Percentiles rank a stretch among this genome's conserved stretches.
Evolutionary conservation across 1,284 basidiomycete genomes (phyloP).

Genomic region (Puccinia polysora): DNA sequence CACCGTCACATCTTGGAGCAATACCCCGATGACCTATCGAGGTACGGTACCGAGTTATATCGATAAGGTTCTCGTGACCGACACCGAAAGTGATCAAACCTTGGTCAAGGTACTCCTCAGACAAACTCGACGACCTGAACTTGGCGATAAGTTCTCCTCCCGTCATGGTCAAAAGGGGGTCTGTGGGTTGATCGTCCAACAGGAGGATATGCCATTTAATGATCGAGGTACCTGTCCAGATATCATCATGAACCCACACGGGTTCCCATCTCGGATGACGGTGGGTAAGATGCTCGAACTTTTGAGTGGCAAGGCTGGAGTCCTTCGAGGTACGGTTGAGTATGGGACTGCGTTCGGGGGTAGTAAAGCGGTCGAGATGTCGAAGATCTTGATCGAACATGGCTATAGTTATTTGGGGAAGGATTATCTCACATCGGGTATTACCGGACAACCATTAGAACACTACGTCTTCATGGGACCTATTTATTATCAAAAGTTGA

Average conservation of each 20-base stretch:
- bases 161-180: slow-evolving; percentile 99
- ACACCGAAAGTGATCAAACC: slow-evolving; percentile 89
- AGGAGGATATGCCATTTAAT: slow-evolving; percentile 99
- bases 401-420: slow-evolving; percentile 97
- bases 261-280: slow-evolving; percentile 99
- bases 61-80: slow-evolving; percentile 96
- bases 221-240: slow-evolving; percentile 90
- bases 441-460: slow-evolving; percentile 92
- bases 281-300: slow-evolving; percentile 99
- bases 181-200: slow-evolving; percentile 94
- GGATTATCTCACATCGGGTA: slow-evolving; percentile 95
- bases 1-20: slow-evolving; percentile 66
- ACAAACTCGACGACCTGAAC: slow-evolving; percentile 90
- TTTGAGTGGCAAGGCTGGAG: slow-evolving; percentile 89
- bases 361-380: slow-evolving; percentile 99
- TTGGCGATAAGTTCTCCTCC: slow-evolving; percentile 98
- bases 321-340: slow-evolving; percentile 76
- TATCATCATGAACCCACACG: slow-evolving; percentile 99
- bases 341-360: slow-evolving; percentile 87
- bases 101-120: slow-evolving; percentile 97
- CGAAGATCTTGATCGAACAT: slow-evolving; percentile 83
- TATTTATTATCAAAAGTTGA: slow-evolving; percentile 86
- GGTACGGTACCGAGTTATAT: slow-evolving; percentile 79
- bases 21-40: slow-evolving; percentile 84
- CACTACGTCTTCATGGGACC: slow-evolving; percentile 98